Conservation (phyloP, 306 rosid genomes). For the Corylus heterophylla region DNA sequence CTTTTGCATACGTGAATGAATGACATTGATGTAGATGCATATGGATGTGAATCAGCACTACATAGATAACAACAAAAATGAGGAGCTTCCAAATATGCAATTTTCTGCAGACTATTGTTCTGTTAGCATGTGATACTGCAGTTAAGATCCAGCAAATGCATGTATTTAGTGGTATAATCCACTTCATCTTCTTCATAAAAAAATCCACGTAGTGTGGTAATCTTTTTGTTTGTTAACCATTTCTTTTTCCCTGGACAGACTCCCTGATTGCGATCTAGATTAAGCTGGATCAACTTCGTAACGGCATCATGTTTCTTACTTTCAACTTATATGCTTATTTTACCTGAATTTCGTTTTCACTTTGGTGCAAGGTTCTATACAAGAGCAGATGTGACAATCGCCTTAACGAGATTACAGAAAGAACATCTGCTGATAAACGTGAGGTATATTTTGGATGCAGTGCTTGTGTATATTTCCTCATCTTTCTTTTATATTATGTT, state of each 20-base stretch:
- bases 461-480: slow-evolving; percentile 25
- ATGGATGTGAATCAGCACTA: neutral
- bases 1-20: neutral
- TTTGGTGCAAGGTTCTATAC: slow-evolving; percentile 71
- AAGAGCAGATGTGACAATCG: slow-evolving; percentile 99
- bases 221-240: neutral
- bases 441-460: slow-evolving; percentile 65
- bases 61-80: neutral
- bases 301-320: neutral
- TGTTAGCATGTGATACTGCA: neutral
- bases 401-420: slow-evolving; percentile 82
- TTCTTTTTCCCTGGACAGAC: neutral
- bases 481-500: slow-evolving; percentile 24
- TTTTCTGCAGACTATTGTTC: neutral
- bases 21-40: slow-evolving; percentile 3
- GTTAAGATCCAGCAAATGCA: neutral
- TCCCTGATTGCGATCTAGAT: neutral
- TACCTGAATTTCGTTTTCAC: slow-evolving; percentile 22
- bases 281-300: neutral
- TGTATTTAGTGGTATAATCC: neutral
- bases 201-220: neutral
- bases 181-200: neutral
- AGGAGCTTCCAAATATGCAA: neutral
- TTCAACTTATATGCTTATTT: neutral
- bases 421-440: slow-evolving; percentile 69